Evolutionary conservation across 306 rosid species (phyloP).

Genomic region (Trifolium dubium): DNA sequence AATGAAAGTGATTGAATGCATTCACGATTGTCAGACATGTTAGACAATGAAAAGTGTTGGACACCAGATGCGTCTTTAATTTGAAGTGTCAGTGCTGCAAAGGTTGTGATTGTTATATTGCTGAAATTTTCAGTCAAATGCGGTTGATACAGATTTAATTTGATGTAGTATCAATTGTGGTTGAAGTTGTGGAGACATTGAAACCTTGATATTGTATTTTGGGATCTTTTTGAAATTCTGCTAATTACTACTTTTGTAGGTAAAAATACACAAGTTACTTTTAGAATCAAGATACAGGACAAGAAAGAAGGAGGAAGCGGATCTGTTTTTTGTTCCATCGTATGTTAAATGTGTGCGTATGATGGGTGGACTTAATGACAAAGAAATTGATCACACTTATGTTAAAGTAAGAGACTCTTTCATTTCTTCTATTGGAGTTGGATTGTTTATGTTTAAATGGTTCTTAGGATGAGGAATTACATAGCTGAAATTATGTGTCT

Average conservation of each 20-base stretch:
- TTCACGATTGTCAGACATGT: too few species aligned
- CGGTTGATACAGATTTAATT: not conserved
- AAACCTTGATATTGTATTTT: not conserved
- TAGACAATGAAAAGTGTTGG: not conserved
- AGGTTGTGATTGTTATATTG: not conserved
- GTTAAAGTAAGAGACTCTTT: slow-evolving; percentile 57
- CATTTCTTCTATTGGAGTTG: slow-evolving; percentile 24
- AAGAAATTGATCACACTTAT: slow-evolving; percentile 75
- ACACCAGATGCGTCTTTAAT: not conserved
- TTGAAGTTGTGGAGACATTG: not conserved
- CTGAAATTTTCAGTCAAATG: not conserved
- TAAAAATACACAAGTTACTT: slow-evolving; percentile 87
- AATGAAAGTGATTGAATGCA: not conserved
- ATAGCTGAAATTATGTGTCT: slow-evolving; percentile 25
- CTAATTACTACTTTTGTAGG: slow-evolving; percentile 52
- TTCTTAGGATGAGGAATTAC: slow-evolving; percentile 23
- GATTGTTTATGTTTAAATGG: not conserved
- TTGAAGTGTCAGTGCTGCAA: not conserved
- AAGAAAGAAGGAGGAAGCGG: slow-evolving; percentile 82
- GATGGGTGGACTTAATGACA: slow-evolving; percentile 90
- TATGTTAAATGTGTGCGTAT: slow-evolving; percentile 88
- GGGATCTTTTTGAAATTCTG: not conserved
- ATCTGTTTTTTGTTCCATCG: slow-evolving; percentile 87
- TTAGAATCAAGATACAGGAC: slow-evolving; percentile 68
- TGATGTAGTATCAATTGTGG: not conserved